phyloP scores from a whole-genome alignment of 192 early-diverging fungal genomes.

The Gamsiella multidivaricata region DNA sequence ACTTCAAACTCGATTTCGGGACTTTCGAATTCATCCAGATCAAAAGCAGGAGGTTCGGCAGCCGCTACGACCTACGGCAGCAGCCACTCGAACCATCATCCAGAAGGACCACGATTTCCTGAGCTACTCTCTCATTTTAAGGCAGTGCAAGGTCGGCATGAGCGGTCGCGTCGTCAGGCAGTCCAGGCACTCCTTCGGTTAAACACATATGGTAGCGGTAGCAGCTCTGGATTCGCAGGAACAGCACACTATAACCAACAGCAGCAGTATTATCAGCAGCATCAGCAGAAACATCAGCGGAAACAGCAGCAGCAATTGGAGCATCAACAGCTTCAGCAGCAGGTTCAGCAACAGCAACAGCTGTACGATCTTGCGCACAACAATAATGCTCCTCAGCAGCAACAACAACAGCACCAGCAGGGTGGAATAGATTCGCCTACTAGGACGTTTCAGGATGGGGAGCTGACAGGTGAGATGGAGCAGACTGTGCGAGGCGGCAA shows the following conservation, averaged over 20 bases:
- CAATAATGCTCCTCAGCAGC: constrained; percentile 29
- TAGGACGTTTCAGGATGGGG: too few relatives aligned
- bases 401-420: constrained; percentile 45
- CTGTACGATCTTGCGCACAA: constrained; percentile 25
- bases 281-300: constrained; percentile 43
- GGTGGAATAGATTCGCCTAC: too few relatives aligned
- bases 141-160: constrained; percentile 78
- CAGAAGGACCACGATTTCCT: constrained; percentile 67
- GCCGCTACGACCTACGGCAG: background rate
- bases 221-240: constrained; percentile 10
- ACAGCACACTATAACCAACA: constrained; percentile 47
- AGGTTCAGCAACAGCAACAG: constrained; percentile 50
- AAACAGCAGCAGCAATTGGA: constrained; percentile 46
- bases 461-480: too few relatives aligned
- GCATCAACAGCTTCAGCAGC: constrained; percentile 45
- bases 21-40: constrained; percentile 9
- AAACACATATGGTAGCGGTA: constrained; percentile 34
- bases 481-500: background rate
- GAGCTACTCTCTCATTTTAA: constrained; percentile 82
- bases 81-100: constrained; percentile 9
- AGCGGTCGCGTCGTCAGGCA: constrained; percentile 70
- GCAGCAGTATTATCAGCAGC: constrained; percentile 47
- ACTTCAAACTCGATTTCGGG: constrained; percentile 28
- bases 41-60: constrained; percentile 14
- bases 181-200: constrained; percentile 23